A percentile compares a stretch with the other conserved stretches of the same genome.
These are phyloP conservation scores for Globisporangium mamillatum DNA, from an alignment of 352 stramenopile genomes.

Conservation along the genomic window DNA sequence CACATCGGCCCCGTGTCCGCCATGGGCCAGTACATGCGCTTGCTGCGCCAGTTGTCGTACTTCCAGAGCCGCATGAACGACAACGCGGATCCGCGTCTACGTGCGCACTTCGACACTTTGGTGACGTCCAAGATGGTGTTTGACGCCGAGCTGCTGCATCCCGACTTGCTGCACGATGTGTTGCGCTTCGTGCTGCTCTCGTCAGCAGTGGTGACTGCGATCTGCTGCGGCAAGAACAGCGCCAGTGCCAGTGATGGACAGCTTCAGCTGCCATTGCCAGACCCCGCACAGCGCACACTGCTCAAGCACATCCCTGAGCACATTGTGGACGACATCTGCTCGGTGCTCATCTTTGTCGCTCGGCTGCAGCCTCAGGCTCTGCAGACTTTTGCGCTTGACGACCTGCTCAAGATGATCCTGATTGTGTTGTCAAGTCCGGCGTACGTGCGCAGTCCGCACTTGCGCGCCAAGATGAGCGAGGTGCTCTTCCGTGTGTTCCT, in stretches of 20 bases:
- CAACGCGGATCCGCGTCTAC: conserved; percentile 62
- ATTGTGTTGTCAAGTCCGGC: conserved; percentile 88
- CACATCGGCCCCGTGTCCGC: conserved; percentile 90
- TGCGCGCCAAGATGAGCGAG: conserved; percentile 96
- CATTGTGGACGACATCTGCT: conserved; percentile 94
- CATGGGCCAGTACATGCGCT: conserved; percentile 78
- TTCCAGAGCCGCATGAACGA: conserved; percentile 81
- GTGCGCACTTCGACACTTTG: conserved; percentile 73
- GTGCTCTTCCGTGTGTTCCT: conserved; percentile 96
- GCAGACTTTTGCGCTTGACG: conserved; percentile 76
- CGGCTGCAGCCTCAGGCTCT: conserved; percentile 86
- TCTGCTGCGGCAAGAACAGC: conserved; percentile 35
- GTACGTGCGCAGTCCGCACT: conserved; percentile 88
- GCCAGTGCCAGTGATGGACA: not conserved
- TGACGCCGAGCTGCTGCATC: conserved; percentile 74
- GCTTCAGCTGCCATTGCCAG: conserved; percentile 40
- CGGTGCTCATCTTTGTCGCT: conserved; percentile 90
- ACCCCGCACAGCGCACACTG: conserved; percentile 26
- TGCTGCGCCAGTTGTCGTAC: conserved; percentile 91
- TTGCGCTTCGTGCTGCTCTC: conserved; percentile 73
- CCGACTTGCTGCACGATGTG: conserved; percentile 75
- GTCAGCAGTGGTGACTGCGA: conserved; percentile 49
- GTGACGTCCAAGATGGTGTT: conserved; percentile 75
- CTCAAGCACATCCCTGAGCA: conserved; percentile 92
- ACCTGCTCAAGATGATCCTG: conserved; percentile 90